phyloP scores from a whole-genome alignment of 1,284 basidiomycete genomes.

The Apiotrichum siamense region DNA sequence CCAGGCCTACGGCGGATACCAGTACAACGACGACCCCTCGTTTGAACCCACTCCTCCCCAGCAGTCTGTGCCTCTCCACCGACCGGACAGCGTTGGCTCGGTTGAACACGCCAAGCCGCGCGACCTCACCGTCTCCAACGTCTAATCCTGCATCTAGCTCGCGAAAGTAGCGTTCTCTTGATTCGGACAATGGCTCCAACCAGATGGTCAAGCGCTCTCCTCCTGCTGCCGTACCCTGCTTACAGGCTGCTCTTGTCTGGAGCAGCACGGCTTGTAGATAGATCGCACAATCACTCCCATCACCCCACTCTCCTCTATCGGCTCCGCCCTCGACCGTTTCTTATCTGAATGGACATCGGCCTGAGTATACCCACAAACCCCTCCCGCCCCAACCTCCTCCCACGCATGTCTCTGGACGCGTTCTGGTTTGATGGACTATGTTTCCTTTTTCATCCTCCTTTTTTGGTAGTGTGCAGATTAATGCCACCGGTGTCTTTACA shows the following conservation, averaged over 20 bases:
- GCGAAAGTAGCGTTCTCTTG: not conserved
- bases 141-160: not conserved
- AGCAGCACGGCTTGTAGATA: too few relatives aligned
- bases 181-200: not conserved
- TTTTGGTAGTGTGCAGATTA: slow-evolving; percentile 3
- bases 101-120: not conserved
- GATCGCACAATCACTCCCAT: not conserved
- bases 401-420: not conserved
- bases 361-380: not conserved
- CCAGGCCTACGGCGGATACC: not conserved
- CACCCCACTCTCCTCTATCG: not conserved
- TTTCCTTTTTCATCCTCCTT: not conserved
- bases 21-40: not conserved
- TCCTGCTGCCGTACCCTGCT: not conserved
- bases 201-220: not conserved
- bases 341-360: too few relatives aligned
- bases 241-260: not conserved
- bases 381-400: not conserved
- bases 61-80: not conserved
- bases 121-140: slow-evolving; percentile 9
- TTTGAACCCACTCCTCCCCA: not conserved
- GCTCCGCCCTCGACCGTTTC: not conserved
- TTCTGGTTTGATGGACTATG: not conserved
- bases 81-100: slow-evolving; percentile 1
- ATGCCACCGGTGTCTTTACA: not conserved